phyloP scores from a whole-genome alignment of 345 rosid genomes.

The Cardamine chenopodiifolia region DNA sequence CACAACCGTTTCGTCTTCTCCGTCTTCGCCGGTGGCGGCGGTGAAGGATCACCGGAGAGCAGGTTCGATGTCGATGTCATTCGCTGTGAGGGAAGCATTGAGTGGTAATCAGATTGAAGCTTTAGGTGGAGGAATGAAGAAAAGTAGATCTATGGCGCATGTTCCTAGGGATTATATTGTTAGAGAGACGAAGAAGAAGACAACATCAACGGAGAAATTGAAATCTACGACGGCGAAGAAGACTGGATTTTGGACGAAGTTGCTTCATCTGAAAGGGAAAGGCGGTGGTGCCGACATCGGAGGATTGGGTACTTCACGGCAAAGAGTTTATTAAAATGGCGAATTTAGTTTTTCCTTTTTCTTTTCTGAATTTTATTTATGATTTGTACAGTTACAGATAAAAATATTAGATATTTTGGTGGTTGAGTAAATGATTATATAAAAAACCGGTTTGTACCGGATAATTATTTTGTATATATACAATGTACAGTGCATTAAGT shows the following conservation, averaged over 20 bases:
- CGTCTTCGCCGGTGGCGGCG: neutral
- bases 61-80: conserved; percentile 50
- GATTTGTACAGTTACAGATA: conserved; percentile 41
- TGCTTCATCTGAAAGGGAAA: conserved; percentile 58
- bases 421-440: too few relatives aligned
- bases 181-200: conserved; percentile 40
- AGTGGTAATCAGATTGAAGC: conserved; percentile 32
- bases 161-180: conserved; percentile 44
- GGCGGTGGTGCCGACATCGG: conserved; percentile 38
- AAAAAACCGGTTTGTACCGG: too few relatives aligned
- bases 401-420: neutral
- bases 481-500: too few relatives aligned
- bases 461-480: too few relatives aligned
- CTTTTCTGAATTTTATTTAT: neutral
- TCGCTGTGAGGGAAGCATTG: conserved; percentile 42
- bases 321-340: conserved; percentile 24
- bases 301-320: conserved; percentile 36
- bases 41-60: conserved; percentile 44
- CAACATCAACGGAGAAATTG: conserved; percentile 12
- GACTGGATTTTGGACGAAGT: conserved; percentile 71
- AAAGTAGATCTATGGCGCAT: conserved; percentile 75
- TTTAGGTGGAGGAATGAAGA: conserved; percentile 55
- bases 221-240: conserved; percentile 28
- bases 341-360: neutral
- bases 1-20: conserved; percentile 32